Evolutionary conservation across 768 basidiomycete species (phyloP).

Genomic region (Amanita thiersii): DNA sequence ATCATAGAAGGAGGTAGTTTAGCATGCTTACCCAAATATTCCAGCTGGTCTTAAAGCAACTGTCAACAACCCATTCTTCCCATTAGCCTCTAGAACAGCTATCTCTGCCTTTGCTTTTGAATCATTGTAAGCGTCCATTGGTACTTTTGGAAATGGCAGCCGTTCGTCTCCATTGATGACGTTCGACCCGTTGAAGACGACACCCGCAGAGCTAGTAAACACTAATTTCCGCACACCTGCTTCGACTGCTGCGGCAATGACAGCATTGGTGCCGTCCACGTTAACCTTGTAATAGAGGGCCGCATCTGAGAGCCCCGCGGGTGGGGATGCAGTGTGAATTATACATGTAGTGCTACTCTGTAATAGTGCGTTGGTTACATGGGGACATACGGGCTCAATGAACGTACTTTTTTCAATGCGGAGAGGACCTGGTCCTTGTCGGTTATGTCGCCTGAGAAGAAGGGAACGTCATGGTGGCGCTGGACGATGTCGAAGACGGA

Average conservation of each 20-base stretch:
- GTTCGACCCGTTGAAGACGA: constrained; percentile 79
- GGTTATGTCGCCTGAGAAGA: constrained; percentile 86
- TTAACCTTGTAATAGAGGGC: constrained; percentile 89
- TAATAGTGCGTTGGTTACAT: constrained; percentile 7
- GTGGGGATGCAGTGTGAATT: constrained; percentile 91
- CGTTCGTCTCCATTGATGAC: constrained; percentile 87
- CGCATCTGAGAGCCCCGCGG: constrained; percentile 53
- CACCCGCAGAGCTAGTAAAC: constrained; percentile 89
- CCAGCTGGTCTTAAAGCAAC: constrained; percentile 89
- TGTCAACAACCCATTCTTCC: constrained; percentile 74
- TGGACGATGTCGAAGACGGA: constrained; percentile 91
- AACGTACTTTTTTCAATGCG: constrained; percentile 65
- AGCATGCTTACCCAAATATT: constrained; percentile 76
- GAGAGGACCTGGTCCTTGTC: constrained; percentile 62
- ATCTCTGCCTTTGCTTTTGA: constrained; percentile 88
- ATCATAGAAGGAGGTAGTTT: background rate
- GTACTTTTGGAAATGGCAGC: constrained; percentile 58
- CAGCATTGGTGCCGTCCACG: constrained; percentile 80
- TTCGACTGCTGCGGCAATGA: constrained; percentile 75
- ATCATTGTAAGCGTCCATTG: constrained; percentile 88
- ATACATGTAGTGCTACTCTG: constrained; percentile 83
- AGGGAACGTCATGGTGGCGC: constrained; percentile 78
- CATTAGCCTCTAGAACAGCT: constrained; percentile 80
- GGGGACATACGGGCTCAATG: background rate
- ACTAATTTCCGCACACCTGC: constrained; percentile 79